Evolutionary conservation across 1,139 yeast species (phyloP), one percentile per base, ranked within the genome.

Genomic region (Scheffersomyces segobiensis): DNA sequence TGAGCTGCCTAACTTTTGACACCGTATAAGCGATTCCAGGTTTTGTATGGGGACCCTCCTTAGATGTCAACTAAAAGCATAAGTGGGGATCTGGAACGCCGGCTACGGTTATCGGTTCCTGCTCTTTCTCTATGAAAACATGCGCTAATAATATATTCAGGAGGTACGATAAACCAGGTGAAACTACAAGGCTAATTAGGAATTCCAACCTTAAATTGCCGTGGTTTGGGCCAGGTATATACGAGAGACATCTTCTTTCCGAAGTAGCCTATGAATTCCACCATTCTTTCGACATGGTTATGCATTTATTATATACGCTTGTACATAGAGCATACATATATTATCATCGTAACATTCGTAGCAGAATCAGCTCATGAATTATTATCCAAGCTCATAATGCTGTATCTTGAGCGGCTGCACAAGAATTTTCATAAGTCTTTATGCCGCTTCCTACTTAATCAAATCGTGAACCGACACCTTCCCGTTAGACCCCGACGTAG

Each of bases 391-490:
- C 42, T 10, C 42, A 32, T 12, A 14, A 14, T 32, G 42, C 17
- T 32, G 7, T 12, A 24, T 24, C 32, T 24, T 24, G 8, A 4
- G 32, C 32, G 32, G 32, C 32, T 24, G 32, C 32, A 24, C 32
- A 24, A 24, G 32, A 3, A 24, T 10, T 32, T 32, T 14, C 17
- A 2, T 1, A 32, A 32, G 42, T 12, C 17, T 32, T n/a, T 5
- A 18, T 2, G 24, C n/a, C 21, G n/a, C 24, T 19, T 24, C 26
- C 22, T 58, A 61, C 49, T 56, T 56, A 49, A 62, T 57, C 54
- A 62, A 57, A 53, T 57, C 58, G 55, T 60, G 55, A 50, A 62
- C 61, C 53, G 62, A 56, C 46, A 53, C 51, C 26, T 48, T 48
- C 32, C 53, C 48, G 51, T 19, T 50, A 14, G 19, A 32, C 24